Conservation (phyloP, 352 stramenopile species). For the Pythium aquatile region DNA sequence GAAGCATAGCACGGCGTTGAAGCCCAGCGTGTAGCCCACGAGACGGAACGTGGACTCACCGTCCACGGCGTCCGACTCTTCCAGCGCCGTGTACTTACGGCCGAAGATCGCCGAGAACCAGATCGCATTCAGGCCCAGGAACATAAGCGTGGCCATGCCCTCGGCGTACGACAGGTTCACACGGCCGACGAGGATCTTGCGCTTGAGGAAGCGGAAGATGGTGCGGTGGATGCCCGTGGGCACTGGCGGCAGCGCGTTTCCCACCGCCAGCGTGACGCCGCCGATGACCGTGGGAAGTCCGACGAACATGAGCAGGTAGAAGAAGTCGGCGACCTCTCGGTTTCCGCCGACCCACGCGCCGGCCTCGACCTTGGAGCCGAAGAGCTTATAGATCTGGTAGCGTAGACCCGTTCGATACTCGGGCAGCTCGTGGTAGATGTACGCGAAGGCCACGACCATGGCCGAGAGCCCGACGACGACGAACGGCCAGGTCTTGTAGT, state of each 20-base stretch:
- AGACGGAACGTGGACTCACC: conserved; percentile 41
- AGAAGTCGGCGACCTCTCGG: conserved; percentile 73
- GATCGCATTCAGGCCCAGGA: conserved; percentile 74
- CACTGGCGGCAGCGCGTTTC: conserved; percentile 67
- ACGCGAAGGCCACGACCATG: conserved; percentile 49
- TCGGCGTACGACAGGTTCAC: conserved; percentile 83
- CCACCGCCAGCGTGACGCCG: conserved; percentile 58
- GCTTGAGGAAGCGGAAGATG: conserved; percentile 78
- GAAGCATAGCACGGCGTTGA: conserved; percentile 45
- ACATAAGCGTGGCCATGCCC: conserved; percentile 62
- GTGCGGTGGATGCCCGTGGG: conserved; percentile 68
- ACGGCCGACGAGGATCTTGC: conserved; percentile 64
- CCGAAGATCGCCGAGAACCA: conserved; percentile 82
- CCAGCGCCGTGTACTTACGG: conserved; percentile 52
- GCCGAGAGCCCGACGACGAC: conserved; percentile 51
- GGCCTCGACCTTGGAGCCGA: conserved; percentile 49
- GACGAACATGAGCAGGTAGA: conserved; percentile 70
- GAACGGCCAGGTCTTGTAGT: conserved; percentile 83
- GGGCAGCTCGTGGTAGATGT: conserved; percentile 72
- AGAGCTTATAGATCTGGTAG: conserved; percentile 61
- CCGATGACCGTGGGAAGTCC: conserved; percentile 74
- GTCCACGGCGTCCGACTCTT: conserved; percentile 48
- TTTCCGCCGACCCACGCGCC: conserved; percentile 67
- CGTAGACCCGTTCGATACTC: conserved; percentile 68
- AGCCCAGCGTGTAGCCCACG: conserved; percentile 65